Evolutionary conservation across 2,329 filamentous ascomycete genomes (phyloP).

Genomic region (Fusarium hostae): DNA sequence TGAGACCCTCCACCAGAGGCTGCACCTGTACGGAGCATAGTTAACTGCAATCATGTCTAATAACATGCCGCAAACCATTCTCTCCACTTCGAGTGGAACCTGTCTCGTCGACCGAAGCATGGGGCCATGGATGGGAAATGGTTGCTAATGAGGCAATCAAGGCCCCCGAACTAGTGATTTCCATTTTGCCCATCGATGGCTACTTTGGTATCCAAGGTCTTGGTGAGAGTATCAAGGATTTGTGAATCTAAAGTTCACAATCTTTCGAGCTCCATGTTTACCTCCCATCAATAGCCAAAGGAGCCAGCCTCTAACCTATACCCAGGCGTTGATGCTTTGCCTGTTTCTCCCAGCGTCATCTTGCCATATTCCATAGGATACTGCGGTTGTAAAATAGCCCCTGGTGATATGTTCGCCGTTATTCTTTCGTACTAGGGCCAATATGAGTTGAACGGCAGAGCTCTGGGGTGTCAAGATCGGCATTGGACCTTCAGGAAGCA

Average conservation of each 20-base stretch:
- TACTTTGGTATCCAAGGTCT: conserved; percentile 7
- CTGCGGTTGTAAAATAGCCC: conserved; percentile 24
- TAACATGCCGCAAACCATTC: conserved; percentile 39
- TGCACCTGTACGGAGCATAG: conserved; percentile 35
- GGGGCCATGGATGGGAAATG: conserved; percentile 37
- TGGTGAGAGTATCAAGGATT: conserved; percentile 11
- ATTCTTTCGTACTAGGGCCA: conserved; percentile 36
- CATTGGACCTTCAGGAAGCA: conserved; percentile 31
- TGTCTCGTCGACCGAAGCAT: conserved; percentile 37
- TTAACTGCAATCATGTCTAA: conserved; percentile 38
- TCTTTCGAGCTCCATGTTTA: not conserved
- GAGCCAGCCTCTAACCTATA: not conserved
- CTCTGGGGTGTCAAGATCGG: conserved; percentile 42
- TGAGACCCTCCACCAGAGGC: conserved; percentile 37
- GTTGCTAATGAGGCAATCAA: conserved; percentile 27
- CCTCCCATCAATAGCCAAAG: not conserved
- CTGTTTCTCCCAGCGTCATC: not conserved
- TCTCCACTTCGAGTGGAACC: conserved; percentile 46
- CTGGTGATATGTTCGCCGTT: conserved; percentile 23
- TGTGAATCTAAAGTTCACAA: not conserved
- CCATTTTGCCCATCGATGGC: conserved; percentile 19
- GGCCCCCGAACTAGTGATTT: conserved; percentile 28
- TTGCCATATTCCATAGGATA: conserved; percentile 19
- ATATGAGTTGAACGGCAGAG: conserved; percentile 28
- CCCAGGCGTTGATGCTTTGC: not conserved